Evolutionary conservation across 768 basidiomycete species (phyloP), one percentile per base, ranked within the genome.

Genomic region (Termitomyces sp.): DNA sequence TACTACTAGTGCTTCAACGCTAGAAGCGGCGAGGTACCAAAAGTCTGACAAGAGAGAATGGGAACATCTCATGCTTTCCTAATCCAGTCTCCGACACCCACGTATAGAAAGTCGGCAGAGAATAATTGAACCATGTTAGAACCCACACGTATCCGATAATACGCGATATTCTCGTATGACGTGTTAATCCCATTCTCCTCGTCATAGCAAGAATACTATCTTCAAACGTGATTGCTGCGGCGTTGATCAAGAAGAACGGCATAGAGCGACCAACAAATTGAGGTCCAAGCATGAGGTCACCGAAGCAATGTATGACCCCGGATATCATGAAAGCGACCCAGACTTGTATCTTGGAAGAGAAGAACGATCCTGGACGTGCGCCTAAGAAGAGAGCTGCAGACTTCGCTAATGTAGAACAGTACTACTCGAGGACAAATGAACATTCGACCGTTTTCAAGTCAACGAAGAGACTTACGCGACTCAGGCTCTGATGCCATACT

Each of bases 401-500:
- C 28, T 46, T 57, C 30, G 51, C 50, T 0, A 57, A 3, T 8
- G 34, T 14, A 25, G 12, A 40, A 32, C 12, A 39, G 30, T 51
- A 41, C 56, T 57, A 14, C 17, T 25, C 35, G 12, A 42, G 10
- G 21, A 43, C 23, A 46, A 11, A 32, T 50, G n/a, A 44, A 23
- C 12, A 25, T 16, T 40, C 2, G 25, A 37, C 16, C 46, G 19
- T 17, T 27, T 56, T 8, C 19, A 27, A 39, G 3, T 46, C 19
- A 37, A 28, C 1, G 6, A 44, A 27, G 53, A 43, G 23, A 11
- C 56, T 57, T 57, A 57, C 56, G 16, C 56, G 56, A 40, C 56
- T 44, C 16, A 57, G 28, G 28, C n/a, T 52, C 34, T 57, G 56
- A 34, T 57, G 51, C 56, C 56, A 57, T 8, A 57, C 56, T 30